phyloP scores from a whole-genome alignment of 768 basidiomycete species.

The Mycena galopus region DNA sequence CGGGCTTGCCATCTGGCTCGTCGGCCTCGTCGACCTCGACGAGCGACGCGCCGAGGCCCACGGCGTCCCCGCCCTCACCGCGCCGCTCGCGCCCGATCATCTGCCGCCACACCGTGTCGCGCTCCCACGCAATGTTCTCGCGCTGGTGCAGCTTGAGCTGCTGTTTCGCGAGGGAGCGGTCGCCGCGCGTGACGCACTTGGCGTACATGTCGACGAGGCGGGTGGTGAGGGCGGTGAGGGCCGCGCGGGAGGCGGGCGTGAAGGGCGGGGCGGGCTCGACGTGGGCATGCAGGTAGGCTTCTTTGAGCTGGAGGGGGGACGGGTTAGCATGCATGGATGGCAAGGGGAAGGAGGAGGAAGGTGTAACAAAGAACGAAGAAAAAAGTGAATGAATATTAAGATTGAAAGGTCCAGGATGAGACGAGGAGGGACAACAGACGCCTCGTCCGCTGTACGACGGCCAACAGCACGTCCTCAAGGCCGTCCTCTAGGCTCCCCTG shows the following conservation, averaged over 20 bases:
- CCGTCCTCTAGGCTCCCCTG: no score
- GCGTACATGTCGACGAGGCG: conserved; percentile 82
- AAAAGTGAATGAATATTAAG: no score
- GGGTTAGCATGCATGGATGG: neutral
- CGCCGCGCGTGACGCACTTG: conserved; percentile 85
- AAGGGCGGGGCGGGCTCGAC: conserved; percentile 83
- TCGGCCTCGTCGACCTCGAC: conserved; percentile 47
- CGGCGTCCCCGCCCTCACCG: conserved; percentile 60
- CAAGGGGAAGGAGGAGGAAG: neutral
- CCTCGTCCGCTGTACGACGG: no score
- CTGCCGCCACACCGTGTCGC: conserved; percentile 97
- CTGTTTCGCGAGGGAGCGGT: conserved; percentile 75
- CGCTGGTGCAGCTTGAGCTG: conserved; percentile 90
- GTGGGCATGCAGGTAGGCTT: conserved; percentile 76
- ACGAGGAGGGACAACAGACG: no score
- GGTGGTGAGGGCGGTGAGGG: conserved; percentile 68
- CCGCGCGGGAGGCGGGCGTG: conserved; percentile 69
- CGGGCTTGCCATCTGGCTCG: conserved; percentile 40
- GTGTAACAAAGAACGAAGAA: no score
- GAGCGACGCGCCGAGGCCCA: conserved; percentile 61
- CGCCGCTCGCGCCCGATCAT: conserved; percentile 90
- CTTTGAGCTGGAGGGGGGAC: conserved; percentile 69
- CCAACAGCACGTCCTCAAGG: no score
- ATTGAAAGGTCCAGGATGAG: no score
- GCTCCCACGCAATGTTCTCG: conserved; percentile 96